Base-by-base conservation (phyloP, 371 early-diverging fungal species). In the Dinochytrium kinnereticum region DNA sequence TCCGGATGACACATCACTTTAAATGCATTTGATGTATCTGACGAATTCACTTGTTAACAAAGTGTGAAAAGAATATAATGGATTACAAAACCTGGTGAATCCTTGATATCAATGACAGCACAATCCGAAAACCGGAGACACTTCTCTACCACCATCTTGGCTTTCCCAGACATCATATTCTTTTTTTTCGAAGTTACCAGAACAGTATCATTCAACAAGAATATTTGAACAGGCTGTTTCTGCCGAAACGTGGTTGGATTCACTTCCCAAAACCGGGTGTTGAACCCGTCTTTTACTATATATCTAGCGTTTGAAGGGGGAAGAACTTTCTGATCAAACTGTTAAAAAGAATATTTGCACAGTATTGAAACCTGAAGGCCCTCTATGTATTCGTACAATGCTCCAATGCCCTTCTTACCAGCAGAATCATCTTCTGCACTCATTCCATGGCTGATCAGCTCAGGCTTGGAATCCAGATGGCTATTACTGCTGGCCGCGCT, bases 121-220 rank as follows among this genome's bases (percentile, higher is more conserved):
- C 94, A 86, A 30, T 95, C 94, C 28, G 86, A 80, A 28, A 96
- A 75, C 30, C 77, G 71, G 87, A 91, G 94, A 67, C 93, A 92
- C 61, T 89, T 86, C 59, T 95, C 95, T 0, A 94, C 93, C 1
- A 95, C 88, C 70, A 95, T 80, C 66, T 89, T 86, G 59, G 85
- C 83, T 69, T 91, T 90, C 36, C 91, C 85, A 21, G 88, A 80
- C 40, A 90, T 88, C 21, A 91, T 83, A 37, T 91, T 89, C 78
- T 92, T 92, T 74, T 92, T 93, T 61, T 90, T 89, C 2, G 87
- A 87, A 0, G 92, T 93, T 28, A 96, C 79, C 51, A 97, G 76
- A 1, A 97, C 71, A 59, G 91, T 86, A 75, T 96, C 96, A 72
- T 87, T 94, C 66, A 96, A 77, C 36, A 97, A 79, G 49, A 91